phyloP scores from a whole-genome alignment of 169 alveolate species.

The Plasmodium adleri region DNA sequence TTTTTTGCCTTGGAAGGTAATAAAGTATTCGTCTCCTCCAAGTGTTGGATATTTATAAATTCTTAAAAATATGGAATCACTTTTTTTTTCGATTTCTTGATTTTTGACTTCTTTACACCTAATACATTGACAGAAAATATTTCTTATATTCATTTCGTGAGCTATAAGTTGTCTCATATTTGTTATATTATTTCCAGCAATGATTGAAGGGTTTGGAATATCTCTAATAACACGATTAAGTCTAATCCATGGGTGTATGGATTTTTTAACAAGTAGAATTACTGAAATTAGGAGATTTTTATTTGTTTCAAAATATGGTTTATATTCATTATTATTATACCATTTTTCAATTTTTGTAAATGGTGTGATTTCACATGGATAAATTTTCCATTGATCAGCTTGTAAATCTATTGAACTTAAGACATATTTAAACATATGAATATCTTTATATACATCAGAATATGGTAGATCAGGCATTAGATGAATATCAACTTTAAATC shows the following conservation, averaged over 20 bases:
- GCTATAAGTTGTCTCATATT: slow-evolving; percentile 92
- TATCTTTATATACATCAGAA: slow-evolving; percentile 88
- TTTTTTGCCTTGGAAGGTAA: slow-evolving; percentile 83
- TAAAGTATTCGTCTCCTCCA: slow-evolving; percentile 87
- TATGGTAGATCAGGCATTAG: slow-evolving; percentile 95
- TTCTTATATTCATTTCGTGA: slow-evolving; percentile 85
- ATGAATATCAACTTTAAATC: slow-evolving; percentile 95
- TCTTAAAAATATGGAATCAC: slow-evolving; percentile 75
- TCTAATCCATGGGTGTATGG: slow-evolving; percentile 96
- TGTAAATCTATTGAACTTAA: slow-evolving; percentile 90
- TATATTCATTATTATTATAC: slow-evolving; percentile 88
- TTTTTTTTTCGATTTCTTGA: slow-evolving; percentile 71
- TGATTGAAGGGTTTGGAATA: slow-evolving; percentile 94
- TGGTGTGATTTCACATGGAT: slow-evolving; percentile 96
- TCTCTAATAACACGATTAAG: slow-evolving; percentile 94
- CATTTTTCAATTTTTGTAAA: slow-evolving; percentile 92
- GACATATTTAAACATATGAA: slow-evolving; percentile 90
- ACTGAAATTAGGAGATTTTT: slow-evolving; percentile 83
- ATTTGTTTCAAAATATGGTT: slow-evolving; percentile 93
- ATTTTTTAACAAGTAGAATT: slow-evolving; percentile 88
- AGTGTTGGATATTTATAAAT: slow-evolving; percentile 80
- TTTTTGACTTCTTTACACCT: slow-evolving; percentile 94
- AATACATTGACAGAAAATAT: slow-evolving; percentile 92
- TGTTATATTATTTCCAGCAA: slow-evolving; percentile 94
- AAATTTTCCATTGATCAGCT: slow-evolving; percentile 97